Percentiles rank a stretch among this genome's conserved stretches.
Conservation (phyloP, 305 asterid genomes). For the Solanum aculeatissimum region DNA sequence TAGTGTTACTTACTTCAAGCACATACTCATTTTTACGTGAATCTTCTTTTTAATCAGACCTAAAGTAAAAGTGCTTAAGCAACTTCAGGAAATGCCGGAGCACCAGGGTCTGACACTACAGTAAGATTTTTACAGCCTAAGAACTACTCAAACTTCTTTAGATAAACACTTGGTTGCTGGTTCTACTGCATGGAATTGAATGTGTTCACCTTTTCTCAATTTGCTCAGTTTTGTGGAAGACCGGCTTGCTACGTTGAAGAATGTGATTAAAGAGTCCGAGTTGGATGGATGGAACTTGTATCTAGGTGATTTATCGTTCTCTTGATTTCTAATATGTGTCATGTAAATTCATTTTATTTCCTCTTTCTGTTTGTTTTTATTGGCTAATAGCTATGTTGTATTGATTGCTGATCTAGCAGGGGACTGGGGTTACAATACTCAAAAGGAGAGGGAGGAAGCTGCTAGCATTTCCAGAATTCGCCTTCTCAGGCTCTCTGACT, state of each 20-base stretch:
- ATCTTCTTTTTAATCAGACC: constrained; percentile 41
- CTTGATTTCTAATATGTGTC: neutral
- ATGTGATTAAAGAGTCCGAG: constrained; percentile 76
- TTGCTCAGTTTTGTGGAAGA: constrained; percentile 82
- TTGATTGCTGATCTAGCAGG: neutral
- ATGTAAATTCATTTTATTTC: neutral
- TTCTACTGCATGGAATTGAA: neutral
- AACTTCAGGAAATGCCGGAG: constrained; percentile 86
- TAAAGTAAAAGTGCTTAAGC: constrained; percentile 76
- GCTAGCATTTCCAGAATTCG: constrained; percentile 50
- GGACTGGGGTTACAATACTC: constrained; percentile 83
- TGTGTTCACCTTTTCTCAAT: neutral
- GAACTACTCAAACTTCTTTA: neutral
- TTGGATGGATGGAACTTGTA: constrained; percentile 80
- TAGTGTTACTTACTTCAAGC: neutral
- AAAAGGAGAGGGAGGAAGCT: constrained; percentile 80
- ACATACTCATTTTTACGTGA: neutral
- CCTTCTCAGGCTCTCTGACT: constrained; percentile 28
- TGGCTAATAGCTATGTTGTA: neutral
- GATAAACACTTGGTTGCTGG: neutral
- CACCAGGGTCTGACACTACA: constrained; percentile 73
- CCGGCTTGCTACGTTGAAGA: constrained; percentile 70
- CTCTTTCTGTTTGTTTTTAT: neutral
- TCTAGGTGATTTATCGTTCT: constrained; percentile 39
- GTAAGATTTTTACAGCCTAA: constrained; percentile 31